Evolutionary conservation across 306 rosid genomes (phyloP), one percentile per base, ranked within the genome.

Genomic region (Acacia acuminata): DNA sequence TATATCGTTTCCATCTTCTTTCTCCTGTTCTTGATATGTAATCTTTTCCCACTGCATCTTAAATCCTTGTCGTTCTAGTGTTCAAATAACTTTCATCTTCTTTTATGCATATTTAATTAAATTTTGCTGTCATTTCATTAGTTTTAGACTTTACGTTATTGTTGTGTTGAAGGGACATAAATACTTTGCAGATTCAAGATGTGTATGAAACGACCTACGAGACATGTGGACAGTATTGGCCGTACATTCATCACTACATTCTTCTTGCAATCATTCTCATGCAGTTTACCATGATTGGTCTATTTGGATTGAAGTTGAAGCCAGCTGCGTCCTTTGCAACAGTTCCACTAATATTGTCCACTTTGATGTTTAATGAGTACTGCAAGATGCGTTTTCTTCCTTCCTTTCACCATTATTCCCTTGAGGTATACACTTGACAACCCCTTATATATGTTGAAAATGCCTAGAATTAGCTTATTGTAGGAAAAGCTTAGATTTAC

Each of bases 211-310:
- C 91, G 8, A 79, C 88, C 15, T 96, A 96, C 11, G 97, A 96
- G 77, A 93, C 97, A 43, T 88, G 91, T 68, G 98, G 97, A 81
- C 90, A 88, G 84, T 96, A 88, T 76, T 96, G 99, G 99, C 97
- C 99, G 9, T 81, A 87, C 83, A 89, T 93, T 83, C 97, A 96
- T 88, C 91, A 86, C 86, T 88, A 93, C 77, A 92, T 93, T 75
- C 88, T 96, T 58, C 76, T 92, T 25, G 91, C 94, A 53, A 85
- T 93, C 64, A 67, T 90, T 86, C 94, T 96, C 17, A 91, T 96
- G 99, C 98, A 96, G 87, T 85, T 92, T 76, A 92, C 96, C n/a
- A 93, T 96, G 98, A 93, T 96, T 78, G 98, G 99, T 80, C 78
- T 93, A 38, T 92, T 92, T 63, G 97, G 97, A 77, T 85, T 93